A percentile compares a stretch with the other conserved stretches of the same genome.
These are phyloP conservation scores for Nothophaeocryptopus gaeumannii DNA, from an alignment of 2,329 filamentous ascomycete species.

Conservation along the genomic window DNA sequence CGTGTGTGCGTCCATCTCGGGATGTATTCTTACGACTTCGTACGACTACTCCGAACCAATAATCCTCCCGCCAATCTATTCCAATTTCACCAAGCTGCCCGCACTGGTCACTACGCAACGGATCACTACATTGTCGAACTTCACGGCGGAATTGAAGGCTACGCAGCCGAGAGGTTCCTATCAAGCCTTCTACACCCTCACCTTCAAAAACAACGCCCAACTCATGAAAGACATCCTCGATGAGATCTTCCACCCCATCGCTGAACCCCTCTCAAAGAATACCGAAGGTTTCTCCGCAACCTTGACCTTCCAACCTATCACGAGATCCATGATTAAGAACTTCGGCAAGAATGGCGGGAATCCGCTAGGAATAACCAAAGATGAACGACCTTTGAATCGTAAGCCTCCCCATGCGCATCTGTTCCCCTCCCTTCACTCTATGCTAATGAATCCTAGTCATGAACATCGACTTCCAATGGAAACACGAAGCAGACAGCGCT, in stretches of 20 bases:
- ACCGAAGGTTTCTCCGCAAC: conserved; percentile 4
- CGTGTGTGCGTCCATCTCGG: conserved; percentile 1
- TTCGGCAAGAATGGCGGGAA: conserved; percentile 18
- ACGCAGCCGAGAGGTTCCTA: conserved; percentile 9
- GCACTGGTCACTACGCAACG: too few relatives aligned
- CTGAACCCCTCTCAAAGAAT: conserved; percentile 6
- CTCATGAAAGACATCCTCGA: conserved; percentile 11
- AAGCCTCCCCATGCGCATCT: not conserved
- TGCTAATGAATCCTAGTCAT: conserved; percentile 9
- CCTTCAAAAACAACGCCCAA: conserved; percentile 5
- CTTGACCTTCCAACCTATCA: conserved; percentile 15
- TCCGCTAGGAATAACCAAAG: conserved; percentile 11
- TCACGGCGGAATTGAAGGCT: conserved; percentile 10
- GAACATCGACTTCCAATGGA: conserved; percentile 20
- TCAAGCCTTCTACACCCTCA: conserved; percentile 10
- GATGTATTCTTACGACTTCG: conserved; percentile 8
- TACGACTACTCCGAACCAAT: conserved; percentile 12
- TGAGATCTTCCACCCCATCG: conserved; percentile 6
- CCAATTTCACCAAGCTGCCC: too few relatives aligned
- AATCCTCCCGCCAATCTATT: not conserved
- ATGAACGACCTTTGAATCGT: conserved; percentile 13
- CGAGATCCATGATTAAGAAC: conserved; percentile 14
- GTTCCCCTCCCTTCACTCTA: not conserved
- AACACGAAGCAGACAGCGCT: conserved; percentile 19
- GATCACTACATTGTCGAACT: not conserved